phyloP scores from a whole-genome alignment of 2,329 filamentous ascomycete species.

The Pseudocercospora vitis region DNA sequence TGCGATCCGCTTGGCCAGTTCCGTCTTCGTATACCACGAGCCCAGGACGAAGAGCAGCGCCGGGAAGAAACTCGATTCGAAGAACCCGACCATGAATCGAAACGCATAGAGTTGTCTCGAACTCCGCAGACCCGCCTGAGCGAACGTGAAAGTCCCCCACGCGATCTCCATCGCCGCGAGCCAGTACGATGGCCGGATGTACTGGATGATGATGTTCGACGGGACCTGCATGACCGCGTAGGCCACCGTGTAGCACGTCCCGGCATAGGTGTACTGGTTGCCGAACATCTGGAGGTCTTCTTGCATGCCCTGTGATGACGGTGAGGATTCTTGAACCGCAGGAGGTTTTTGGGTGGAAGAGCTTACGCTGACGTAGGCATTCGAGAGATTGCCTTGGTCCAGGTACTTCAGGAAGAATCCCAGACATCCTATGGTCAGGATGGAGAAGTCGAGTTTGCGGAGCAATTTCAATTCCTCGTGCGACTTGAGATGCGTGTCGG shows the following conservation, averaged over 20 bases:
- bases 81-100: slow-evolving; percentile 16
- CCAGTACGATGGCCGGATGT: slow-evolving; percentile 9
- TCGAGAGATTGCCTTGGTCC: slow-evolving; percentile 21
- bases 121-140: slow-evolving; percentile 13
- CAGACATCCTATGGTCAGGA: slow-evolving; percentile 9
- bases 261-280: slow-evolving; percentile 38
- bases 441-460: slow-evolving; percentile 10
- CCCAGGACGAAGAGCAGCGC: slow-evolving; percentile 18
- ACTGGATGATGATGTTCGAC: slow-evolving; percentile 10
- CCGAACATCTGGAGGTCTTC: slow-evolving; percentile 40
- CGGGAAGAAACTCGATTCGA: slow-evolving; percentile 11
- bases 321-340: too few relatives aligned
- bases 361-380: slow-evolving; percentile 40
- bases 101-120: slow-evolving; percentile 17
- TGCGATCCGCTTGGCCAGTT: slow-evolving; percentile 14
- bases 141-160: slow-evolving; percentile 15
- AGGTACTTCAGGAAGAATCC: slow-evolving; percentile 8
- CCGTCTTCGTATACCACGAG: slow-evolving; percentile 18
- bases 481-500: slow-evolving; percentile 9
- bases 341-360: too few relatives aligned
- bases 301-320: slow-evolving; percentile 38
- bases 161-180: slow-evolving; percentile 7
- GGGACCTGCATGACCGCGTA: slow-evolving; percentile 8
- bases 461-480: background rate
- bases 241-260: slow-evolving; percentile 8